A percentile compares a stretch with the other conserved stretches of the same genome.
Conservation (phyloP, 208 protist species). For the Leishmania arabica region DNA sequence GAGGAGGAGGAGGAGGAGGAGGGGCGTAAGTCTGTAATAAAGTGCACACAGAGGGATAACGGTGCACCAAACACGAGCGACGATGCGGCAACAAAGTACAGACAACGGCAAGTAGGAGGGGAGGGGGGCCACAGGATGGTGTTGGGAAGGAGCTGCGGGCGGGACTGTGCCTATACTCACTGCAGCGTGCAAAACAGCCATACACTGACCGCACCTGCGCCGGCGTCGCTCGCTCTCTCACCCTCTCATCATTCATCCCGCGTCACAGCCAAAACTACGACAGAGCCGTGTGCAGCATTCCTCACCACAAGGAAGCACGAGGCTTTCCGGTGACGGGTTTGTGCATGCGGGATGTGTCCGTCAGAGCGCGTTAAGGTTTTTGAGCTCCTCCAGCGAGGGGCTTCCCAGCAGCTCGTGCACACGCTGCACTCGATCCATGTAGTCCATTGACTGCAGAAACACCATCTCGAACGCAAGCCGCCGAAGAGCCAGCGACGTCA, state of each 20-base stretch:
- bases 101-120: neutral
- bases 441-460: constrained; percentile 86
- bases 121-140: neutral
- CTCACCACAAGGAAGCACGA: neutral
- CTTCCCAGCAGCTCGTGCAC: constrained; percentile 69
- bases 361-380: constrained; percentile 60
- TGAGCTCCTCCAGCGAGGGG: constrained; percentile 71
- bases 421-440: constrained; percentile 82
- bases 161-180: neutral
- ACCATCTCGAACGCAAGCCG: constrained; percentile 87
- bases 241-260: neutral
- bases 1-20: too few relatives aligned
- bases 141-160: neutral
- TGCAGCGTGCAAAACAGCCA: neutral
- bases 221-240: neutral
- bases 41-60: neutral
- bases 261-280: neutral
- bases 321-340: neutral
- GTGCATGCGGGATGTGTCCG: neutral
- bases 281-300: neutral
- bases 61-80: neutral
- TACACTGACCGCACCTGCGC: neutral
- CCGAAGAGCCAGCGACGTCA: constrained; percentile 59
- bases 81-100: neutral
- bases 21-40: neutral